Percentiles rank a stretch among this genome's conserved stretches.
Evolutionary conservation across 371 early-diverging fungal genomes (phyloP).

Genomic region (Zancudomyces culisetae): DNA sequence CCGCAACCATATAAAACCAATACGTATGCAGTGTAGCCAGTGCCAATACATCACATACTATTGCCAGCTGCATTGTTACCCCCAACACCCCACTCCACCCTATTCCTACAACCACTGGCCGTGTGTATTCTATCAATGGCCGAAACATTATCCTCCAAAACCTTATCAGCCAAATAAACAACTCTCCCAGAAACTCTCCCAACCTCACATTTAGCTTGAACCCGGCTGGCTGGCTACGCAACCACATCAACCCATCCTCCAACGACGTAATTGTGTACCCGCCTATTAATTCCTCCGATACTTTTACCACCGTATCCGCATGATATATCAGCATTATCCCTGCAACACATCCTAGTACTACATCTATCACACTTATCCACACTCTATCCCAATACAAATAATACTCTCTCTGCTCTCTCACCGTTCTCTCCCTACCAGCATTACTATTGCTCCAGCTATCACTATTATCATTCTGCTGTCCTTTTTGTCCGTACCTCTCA

Average conservation of each 20-base stretch:
- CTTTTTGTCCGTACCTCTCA: too few relatives aligned
- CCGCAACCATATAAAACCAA: slow-evolving; percentile 82
- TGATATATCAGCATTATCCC: slow-evolving; percentile 51
- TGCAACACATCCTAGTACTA: slow-evolving; percentile 67
- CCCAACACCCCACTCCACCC: slow-evolving; percentile 67
- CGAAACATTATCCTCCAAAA: slow-evolving; percentile 47
- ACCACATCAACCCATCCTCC: slow-evolving; percentile 65
- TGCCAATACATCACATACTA: slow-evolving; percentile 61
- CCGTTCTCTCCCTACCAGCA: too few relatives aligned
- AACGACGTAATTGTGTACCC: slow-evolving; percentile 34
- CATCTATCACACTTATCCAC: slow-evolving; percentile 87
- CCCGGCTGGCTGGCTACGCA: slow-evolving; percentile 85
- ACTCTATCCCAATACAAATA: slow-evolving; percentile 89
- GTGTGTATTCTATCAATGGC: slow-evolving; percentile 27
- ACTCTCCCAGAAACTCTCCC: slow-evolving; percentile 72
- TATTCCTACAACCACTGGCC: slow-evolving; percentile 42
- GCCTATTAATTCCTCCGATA: slow-evolving; percentile 32
- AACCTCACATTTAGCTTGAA: slow-evolving; percentile 84
- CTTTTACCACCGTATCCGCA: slow-evolving; percentile 30
- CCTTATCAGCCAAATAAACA: slow-evolving; percentile 80
- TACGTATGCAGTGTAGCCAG: slow-evolving; percentile 76
- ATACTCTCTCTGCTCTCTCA: too few relatives aligned
- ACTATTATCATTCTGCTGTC: too few relatives aligned
- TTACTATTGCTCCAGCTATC: too few relatives aligned
- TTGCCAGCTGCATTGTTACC: slow-evolving; percentile 60